phyloP scores from a whole-genome alignment of 371 early-diverging fungal species.

The Quaeritorhiza haematococci region DNA sequence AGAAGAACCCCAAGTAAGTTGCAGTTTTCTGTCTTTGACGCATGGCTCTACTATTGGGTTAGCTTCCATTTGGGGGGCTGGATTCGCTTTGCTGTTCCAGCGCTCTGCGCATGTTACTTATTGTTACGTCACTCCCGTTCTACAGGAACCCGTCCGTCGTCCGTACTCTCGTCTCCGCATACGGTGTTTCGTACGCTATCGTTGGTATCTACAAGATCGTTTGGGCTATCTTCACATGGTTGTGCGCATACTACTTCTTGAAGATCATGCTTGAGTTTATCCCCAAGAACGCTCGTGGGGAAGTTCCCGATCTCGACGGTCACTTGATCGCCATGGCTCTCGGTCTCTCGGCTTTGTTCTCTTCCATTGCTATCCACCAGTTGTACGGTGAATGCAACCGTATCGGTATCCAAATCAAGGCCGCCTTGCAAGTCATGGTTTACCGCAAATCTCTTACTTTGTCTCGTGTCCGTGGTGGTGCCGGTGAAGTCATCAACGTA shows the following conservation, averaged over 20 bases:
- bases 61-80: no score
- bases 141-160: constrained; percentile 22
- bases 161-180: constrained; percentile 41
- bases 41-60: no score
- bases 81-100: no score
- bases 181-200: constrained; percentile 42
- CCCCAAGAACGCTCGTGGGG: constrained; percentile 18
- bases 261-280: constrained; percentile 36
- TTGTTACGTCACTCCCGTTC: no score
- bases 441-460: constrained; percentile 63
- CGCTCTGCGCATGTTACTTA: no score
- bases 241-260: constrained; percentile 50
- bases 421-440: constrained; percentile 62
- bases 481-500: constrained; percentile 54
- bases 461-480: constrained; percentile 55
- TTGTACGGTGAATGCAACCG: constrained; percentile 48
- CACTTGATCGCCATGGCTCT: constrained; percentile 44
- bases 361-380: constrained; percentile 55
- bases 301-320: constrained; percentile 19
- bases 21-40: no score
- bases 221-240: constrained; percentile 56
- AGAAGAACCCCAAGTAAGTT: no score
- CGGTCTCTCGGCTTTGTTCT: constrained; percentile 36
- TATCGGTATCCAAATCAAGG: constrained; percentile 57
- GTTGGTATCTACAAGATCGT: constrained; percentile 57